A percentile compares a stretch with the other conserved stretches of the same genome.
Conservation (phyloP, 1,284 basidiomycete species). For the Coniophora puteana region DNA sequence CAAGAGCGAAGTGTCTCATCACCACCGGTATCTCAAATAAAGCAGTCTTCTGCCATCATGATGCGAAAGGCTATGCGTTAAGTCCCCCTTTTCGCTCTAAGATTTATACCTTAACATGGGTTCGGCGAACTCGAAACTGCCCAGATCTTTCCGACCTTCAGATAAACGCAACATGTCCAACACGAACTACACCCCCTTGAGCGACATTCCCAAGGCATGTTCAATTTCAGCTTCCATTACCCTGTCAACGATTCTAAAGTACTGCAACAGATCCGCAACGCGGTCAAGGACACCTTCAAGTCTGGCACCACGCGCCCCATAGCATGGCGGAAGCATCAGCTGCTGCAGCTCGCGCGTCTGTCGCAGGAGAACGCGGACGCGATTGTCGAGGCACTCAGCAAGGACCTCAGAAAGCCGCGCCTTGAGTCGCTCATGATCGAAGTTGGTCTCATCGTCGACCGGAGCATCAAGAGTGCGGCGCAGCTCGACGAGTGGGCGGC, state of each 20-base stretch:
- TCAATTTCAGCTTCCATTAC: not conserved
- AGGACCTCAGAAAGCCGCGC: slow-evolving; percentile 26
- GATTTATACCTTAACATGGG: too few relatives aligned
- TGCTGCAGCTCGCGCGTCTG: slow-evolving; percentile 28
- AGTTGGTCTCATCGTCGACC: slow-evolving; percentile 16
- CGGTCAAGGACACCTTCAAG: slow-evolving; percentile 23
- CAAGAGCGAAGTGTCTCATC: too few relatives aligned
- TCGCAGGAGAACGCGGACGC: slow-evolving; percentile 23
- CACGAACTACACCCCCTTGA: slow-evolving; percentile 14
- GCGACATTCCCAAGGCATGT: slow-evolving; percentile 22
- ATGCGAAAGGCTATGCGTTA: too few relatives aligned
- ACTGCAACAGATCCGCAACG: slow-evolving; percentile 20
- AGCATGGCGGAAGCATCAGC: slow-evolving; percentile 25
- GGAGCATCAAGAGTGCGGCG: slow-evolving; percentile 17
- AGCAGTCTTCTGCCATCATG: too few relatives aligned
- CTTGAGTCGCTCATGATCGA: slow-evolving; percentile 22
- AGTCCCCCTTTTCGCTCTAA: too few relatives aligned
- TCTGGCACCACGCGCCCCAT: slow-evolving; percentile 20
- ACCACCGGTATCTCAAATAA: too few relatives aligned
- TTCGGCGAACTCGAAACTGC: too few relatives aligned
- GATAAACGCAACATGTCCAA: slow-evolving; percentile 17
- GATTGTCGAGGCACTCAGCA: slow-evolving; percentile 22
- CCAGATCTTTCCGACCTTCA: too few relatives aligned
- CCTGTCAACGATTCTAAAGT: not conserved
- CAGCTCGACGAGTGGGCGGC: slow-evolving; percentile 22